Conservation (phyloP, 768 basidiomycete species). For the Kwoniella shandongensis region DNA sequence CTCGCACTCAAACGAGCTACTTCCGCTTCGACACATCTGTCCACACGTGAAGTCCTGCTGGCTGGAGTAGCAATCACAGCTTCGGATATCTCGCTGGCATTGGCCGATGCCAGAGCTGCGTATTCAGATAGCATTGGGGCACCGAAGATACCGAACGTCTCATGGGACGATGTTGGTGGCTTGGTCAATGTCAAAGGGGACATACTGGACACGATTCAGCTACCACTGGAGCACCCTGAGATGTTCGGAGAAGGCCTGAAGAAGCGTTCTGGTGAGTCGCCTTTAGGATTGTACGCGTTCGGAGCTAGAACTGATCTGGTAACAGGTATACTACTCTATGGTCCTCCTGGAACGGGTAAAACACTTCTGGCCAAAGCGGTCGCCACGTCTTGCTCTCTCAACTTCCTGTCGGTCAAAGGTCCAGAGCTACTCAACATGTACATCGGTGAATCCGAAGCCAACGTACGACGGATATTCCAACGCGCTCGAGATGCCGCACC, state of each 20-base stretch:
- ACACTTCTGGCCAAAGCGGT: conserved; percentile 94
- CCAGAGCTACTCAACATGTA: conserved; percentile 97
- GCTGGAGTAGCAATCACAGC: conserved; percentile 57
- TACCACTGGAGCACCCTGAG: conserved; percentile 86
- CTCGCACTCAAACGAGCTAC: conserved; percentile 56
- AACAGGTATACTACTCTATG: conserved; percentile 85
- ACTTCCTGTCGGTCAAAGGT: conserved; percentile 96
- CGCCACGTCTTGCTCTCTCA: conserved; percentile 88
- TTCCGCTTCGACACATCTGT: conserved; percentile 2
- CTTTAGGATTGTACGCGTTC: background rate
- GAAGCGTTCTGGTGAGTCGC: conserved; percentile 78
- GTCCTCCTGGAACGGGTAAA: conserved; percentile 94
- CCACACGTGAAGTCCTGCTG: conserved; percentile 25
- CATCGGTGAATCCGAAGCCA: conserved; percentile 86
- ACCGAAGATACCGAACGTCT: conserved; percentile 89
- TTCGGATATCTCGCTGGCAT: conserved; percentile 70
- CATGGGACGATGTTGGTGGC: conserved; percentile 98
- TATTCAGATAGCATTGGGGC: conserved; percentile 95
- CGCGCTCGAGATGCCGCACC: conserved; percentile 86
- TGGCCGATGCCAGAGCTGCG: conserved; percentile 68
- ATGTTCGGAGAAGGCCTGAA: conserved; percentile 87
- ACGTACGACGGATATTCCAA: conserved; percentile 71
- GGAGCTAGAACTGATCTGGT: conserved; percentile 11
- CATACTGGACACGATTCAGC: conserved; percentile 91
- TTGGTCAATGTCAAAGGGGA: conserved; percentile 81